Evolutionary conservation across 2,329 filamentous ascomycete species (phyloP), one percentile per base, ranked within the genome.

Genomic region (Immersiporthe knoxdaviesiana): DNA sequence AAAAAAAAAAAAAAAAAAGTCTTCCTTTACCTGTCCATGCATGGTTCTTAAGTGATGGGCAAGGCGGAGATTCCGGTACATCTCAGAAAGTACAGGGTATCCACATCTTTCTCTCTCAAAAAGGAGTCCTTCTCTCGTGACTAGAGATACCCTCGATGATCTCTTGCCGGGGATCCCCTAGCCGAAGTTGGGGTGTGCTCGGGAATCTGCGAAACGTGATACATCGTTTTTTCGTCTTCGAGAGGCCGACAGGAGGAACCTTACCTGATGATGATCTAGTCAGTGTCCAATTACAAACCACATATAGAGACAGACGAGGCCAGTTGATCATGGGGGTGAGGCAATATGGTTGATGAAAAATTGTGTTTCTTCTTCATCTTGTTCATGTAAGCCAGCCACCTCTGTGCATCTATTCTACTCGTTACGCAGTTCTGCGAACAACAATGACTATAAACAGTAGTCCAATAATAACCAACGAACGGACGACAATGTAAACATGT

Each of bases 401-500:
- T 37, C 32, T 1, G 32, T 37, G n/a, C 37, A 21, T 27, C 41
- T 24, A 32, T 14, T 35, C 24, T 52, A 30, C n/a, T 27, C 37
- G 7, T 14, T 44, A 21, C 21, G 16, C 7, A 44, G 41, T 44
- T 16, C 11, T 67, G 61, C 2, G n/a, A 65, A 27, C 50, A 47
- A 30, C 52, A 37, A 37, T 37, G 64, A 59, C 50, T 41, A 63
- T 68, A 47, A 62, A 63, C 54, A 47, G 66, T 59, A 47, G 66
- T 39, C 35, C 35, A 35, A 4, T 35, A 56, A 59, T n/a, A 35
- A 14, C 47, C 59, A 68, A 64, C 16, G 59, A 70, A 63, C 11
- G 59, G 66, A 63, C 18, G 52, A 66, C 66, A 27, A 59, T 56
- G 7, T n/a, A 5, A 47, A 47, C 14, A 68, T 44, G 27, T 41